Evolutionary conservation across 805 yeast species (phyloP), one percentile per base, ranked within the genome.

Genomic region (Sugiyamaella marilandica): DNA sequence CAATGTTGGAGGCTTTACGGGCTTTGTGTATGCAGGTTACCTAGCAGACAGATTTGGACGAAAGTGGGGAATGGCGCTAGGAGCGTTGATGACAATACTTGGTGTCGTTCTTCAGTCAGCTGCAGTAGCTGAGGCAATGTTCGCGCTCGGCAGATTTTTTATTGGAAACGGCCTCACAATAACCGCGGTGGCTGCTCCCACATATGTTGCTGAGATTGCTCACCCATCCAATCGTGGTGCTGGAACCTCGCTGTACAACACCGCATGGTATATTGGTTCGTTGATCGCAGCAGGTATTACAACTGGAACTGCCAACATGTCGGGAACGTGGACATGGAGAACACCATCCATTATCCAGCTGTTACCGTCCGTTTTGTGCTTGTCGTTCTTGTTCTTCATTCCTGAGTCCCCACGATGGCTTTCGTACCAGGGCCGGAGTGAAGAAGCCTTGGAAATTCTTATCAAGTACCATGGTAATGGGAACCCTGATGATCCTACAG

Each of bases 381-480:
- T 85, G 80, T 82, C 53, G 32, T 68, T 45, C 14, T 70, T 44
- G n/a, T 31, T 24, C 29, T 45, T 43, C 13, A 21, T 91, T 19
- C 97, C 98, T 1, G 97, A 91, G 68, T 82, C 92, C 44, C 97
- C 97, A 0, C 75, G 97, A 57, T 91, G 79, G 73, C 82, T 80
- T 63, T 87, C 91, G 8, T 81, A 82, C 62, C 82, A 84, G 59
- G 84, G 85, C 65, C 58, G 78, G 69, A 55, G 73, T 74, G 63
- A 71, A 67, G 72, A 68, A 52, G 72, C 68, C 14, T 68, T 74
- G 19, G 73, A 82, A n/a, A 76, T 82, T 48, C 75, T 79, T 24
- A 52, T 39, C 19, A 39, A 39, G 24, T 39, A 39, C 19, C 43
- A 39, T 13, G 43, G 43, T 3, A 39, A 39, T 10, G 43, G 43